Base-by-base conservation (phyloP, 2,329 filamentous ascomycete genomes). In the Colletotrichum cordylinicola region DNA sequence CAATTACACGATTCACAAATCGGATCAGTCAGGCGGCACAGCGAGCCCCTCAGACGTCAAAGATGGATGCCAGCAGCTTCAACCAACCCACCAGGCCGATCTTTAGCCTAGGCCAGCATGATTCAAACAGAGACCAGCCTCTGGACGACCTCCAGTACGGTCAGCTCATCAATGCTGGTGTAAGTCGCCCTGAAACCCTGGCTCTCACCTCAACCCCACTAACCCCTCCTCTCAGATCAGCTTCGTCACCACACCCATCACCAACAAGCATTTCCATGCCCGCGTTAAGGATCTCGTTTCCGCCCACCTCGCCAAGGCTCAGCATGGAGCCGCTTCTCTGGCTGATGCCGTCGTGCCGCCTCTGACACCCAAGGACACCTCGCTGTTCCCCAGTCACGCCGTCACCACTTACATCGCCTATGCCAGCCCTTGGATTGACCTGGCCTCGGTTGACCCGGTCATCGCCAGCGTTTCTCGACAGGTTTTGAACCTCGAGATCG, bases 381-480 rank as follows among this genome's bases (percentile, higher is more conserved):
- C 90, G 24, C 87, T 97, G 70, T 92, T 92, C 65, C 94, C 94
- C 7, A 90, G 90, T 73, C 89, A 91, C 16, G 90, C 90, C 77
- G 91, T 96, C 76, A 92, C 92, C 78, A 94, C 96, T 68, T 88
- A 97, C 75, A 90, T 98, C 65, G 95, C 93, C 16, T 93, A 94
- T 74, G 92, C 92, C n/a, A 98, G 96, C 83, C 91, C 95, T 8
- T 98, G 96, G 96, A 96, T 98, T 79, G 96, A 98, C 82, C 87
- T 98, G 15, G 94, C 93, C 80, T 98, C 96, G 4, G 86, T 92
- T 2, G 94, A 98, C 83, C 94, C 96, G 8, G 85, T 96, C 77
- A 93, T 98, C 77, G 93, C 95, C 9, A 95, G 94, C 83, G 90
- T 98, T 74, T 98, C 96, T 43, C 92, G 95, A 60, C 96, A 98